phyloP scores from a whole-genome alignment of 257 asterid species.

The Petunia axillaris region DNA sequence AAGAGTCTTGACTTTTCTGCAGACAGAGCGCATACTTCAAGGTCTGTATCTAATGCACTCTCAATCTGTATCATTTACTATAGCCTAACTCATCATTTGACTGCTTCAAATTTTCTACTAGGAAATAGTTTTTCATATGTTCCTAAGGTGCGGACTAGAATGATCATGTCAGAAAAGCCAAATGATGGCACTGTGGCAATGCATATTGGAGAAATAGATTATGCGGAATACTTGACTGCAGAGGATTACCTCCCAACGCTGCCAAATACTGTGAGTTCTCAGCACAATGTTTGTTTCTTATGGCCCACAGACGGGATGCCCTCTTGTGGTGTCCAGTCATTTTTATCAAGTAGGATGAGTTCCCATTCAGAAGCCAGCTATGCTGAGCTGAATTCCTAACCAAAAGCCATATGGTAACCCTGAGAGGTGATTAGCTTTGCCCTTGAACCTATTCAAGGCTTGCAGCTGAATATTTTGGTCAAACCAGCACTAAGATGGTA shows the following conservation, averaged over 20 bases:
- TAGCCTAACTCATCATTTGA: conserved; percentile 37
- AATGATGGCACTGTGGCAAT: conserved; percentile 83
- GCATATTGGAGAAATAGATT: conserved; percentile 87
- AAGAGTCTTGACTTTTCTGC: conserved; percentile 66
- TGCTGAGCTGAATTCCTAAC: neutral
- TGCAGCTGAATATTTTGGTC: conserved; percentile 17
- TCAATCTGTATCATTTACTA: conserved; percentile 23
- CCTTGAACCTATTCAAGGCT: neutral
- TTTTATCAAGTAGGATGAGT: conserved; percentile 4
- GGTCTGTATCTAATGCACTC: conserved; percentile 53
- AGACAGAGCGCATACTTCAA: conserved; percentile 71
- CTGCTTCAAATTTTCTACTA: conserved; percentile 40
- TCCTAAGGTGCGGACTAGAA: conserved; percentile 64
- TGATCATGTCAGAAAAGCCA: conserved; percentile 95
- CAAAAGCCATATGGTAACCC: conserved; percentile 15
- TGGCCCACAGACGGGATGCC: neutral
- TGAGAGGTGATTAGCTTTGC: neutral
- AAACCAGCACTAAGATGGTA: neutral
- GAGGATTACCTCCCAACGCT: conserved; percentile 90
- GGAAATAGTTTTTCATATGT: conserved; percentile 63
- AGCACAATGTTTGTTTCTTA: conserved; percentile 18
- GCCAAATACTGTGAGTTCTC: conserved; percentile 83
- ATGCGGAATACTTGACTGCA: conserved; percentile 60
- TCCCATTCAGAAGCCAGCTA: neutral
- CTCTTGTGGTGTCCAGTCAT: conserved; percentile 27